A percentile compares a stretch with the other conserved stretches of the same genome.
These are phyloP conservation scores for Xylaria sp. DNA, from an alignment of 2,329 filamentous ascomycete genomes.

Conservation along the genomic window DNA sequence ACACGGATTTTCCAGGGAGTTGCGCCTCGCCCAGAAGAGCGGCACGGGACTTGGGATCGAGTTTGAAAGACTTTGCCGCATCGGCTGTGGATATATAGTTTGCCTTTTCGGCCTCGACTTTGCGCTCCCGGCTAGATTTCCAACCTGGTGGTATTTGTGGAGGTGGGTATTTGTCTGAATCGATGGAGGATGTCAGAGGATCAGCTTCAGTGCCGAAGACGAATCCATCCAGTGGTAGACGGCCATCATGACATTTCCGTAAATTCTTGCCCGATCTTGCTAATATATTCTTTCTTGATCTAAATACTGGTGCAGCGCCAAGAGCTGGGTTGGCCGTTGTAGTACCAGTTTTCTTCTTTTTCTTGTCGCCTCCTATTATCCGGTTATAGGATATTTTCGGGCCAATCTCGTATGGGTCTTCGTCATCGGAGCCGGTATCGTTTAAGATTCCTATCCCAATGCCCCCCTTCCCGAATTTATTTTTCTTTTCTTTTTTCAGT, in stretches of 20 bases:
- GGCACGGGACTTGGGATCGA: slow-evolving; percentile 81
- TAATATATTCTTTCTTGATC: slow-evolving; percentile 70
- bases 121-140: slow-evolving; percentile 68
- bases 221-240: slow-evolving; percentile 83
- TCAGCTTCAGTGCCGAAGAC: slow-evolving; percentile 68
- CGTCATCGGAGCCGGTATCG: slow-evolving; percentile 93
- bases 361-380: slow-evolving; percentile 82
- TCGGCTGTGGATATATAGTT: slow-evolving; percentile 59
- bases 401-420: slow-evolving; percentile 92
- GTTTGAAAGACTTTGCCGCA: slow-evolving; percentile 77
- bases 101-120: slow-evolving; percentile 41
- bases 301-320: slow-evolving; percentile 76
- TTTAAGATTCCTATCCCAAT: slow-evolving; percentile 92
- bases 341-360: slow-evolving; percentile 70
- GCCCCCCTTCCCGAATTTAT: slow-evolving; percentile 65
- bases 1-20: slow-evolving; percentile 92
- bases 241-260: slow-evolving; percentile 84
- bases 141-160: slow-evolving; percentile 78
- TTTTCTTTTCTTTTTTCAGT: slow-evolving; percentile 60
- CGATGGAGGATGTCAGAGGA: slow-evolving; percentile 58
- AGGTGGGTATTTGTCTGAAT: slow-evolving; percentile 64
- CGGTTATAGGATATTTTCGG: slow-evolving; percentile 90
- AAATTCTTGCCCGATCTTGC: slow-evolving; percentile 58
- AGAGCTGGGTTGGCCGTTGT: slow-evolving; percentile 70
- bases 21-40: slow-evolving; percentile 81